phyloP scores from a whole-genome alignment of 768 basidiomycete genomes.

The Lepiota brunneoincarnata region DNA sequence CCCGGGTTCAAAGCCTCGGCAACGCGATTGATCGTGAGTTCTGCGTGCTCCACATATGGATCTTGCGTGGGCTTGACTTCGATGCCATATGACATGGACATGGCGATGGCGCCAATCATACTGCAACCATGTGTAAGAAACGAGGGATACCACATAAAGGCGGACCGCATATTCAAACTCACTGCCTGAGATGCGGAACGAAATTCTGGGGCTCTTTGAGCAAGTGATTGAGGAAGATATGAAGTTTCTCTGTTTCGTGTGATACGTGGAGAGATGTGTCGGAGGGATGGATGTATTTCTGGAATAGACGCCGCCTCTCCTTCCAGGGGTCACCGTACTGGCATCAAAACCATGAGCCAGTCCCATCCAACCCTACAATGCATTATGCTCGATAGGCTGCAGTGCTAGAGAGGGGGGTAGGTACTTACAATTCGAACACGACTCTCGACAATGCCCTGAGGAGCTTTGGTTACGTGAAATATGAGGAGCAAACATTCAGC shows the following conservation, averaged over 20 bases:
- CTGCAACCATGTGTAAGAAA: conserved; percentile 3
- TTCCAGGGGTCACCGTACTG: conserved; percentile 22
- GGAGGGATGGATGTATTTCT: conserved; percentile 21
- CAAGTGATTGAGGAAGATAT: conserved; percentile 21
- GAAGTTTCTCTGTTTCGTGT: conserved; percentile 19
- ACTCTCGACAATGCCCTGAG: too few species aligned
- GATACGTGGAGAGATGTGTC: conserved; percentile 18
- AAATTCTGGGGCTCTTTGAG: conserved; percentile 20
- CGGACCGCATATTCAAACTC: conserved; percentile 7
- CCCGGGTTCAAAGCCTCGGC: conserved; percentile 6
- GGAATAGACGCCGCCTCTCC: conserved; percentile 21
- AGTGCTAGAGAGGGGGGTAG: neutral
- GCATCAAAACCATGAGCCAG: conserved; percentile 19
- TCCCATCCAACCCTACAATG: conserved; percentile 19
- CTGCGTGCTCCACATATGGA: conserved; percentile 7
- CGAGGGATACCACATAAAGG: too few species aligned
- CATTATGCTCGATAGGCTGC: too few species aligned
- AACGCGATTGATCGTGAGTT: neutral
- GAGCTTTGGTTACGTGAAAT: too few species aligned
- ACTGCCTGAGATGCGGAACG: conserved; percentile 24
- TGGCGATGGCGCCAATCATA: conserved; percentile 10
- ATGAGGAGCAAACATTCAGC: too few species aligned
- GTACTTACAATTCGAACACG: conserved; percentile 10
- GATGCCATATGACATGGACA: conserved; percentile 10
- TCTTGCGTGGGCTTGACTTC: conserved; percentile 3